These are phyloP conservation scores for Drosera spatulata DNA, from an alignment of 179 eudicot genomes.

Conservation along the genomic window DNA sequence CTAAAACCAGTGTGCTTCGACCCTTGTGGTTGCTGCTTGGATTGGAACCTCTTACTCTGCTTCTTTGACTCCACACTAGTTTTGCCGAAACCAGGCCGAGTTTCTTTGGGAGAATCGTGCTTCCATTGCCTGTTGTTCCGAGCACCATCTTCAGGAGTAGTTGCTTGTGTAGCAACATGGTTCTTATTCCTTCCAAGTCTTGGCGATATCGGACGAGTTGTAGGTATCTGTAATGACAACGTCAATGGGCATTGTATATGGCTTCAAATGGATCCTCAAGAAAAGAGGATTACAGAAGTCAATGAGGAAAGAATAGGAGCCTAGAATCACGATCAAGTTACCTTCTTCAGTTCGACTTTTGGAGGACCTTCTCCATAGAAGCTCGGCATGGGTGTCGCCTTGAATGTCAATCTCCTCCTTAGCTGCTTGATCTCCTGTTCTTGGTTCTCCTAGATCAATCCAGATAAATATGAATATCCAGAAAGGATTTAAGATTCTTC, in stretches of 20 bases:
- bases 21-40: conserved; percentile 37
- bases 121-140: conserved; percentile 35
- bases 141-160: conserved; percentile 22
- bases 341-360: conserved; percentile 87
- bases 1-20: conserved; percentile 12
- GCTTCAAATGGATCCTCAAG: background rate
- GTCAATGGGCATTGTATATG: no score
- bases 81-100: conserved; percentile 20
- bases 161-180: conserved; percentile 19
- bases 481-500: background rate
- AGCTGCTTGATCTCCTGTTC: conserved; percentile 75
- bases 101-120: conserved; percentile 24
- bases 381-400: conserved; percentile 74
- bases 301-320: background rate
- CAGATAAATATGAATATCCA: background rate
- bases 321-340: conserved; percentile 2
- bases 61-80: conserved; percentile 29
- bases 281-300: background rate
- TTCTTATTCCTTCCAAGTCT: conserved; percentile 80
- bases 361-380: conserved; percentile 94
- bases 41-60: conserved; percentile 27
- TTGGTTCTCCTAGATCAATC: conserved; percentile 50
- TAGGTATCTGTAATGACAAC: conserved; percentile 49
- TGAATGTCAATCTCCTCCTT: conserved; percentile 28
- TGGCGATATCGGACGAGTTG: conserved; percentile 80